phyloP scores from a whole-genome alignment of 202 grass and related monocot species.

The Dendrocalamus latiflorus region DNA sequence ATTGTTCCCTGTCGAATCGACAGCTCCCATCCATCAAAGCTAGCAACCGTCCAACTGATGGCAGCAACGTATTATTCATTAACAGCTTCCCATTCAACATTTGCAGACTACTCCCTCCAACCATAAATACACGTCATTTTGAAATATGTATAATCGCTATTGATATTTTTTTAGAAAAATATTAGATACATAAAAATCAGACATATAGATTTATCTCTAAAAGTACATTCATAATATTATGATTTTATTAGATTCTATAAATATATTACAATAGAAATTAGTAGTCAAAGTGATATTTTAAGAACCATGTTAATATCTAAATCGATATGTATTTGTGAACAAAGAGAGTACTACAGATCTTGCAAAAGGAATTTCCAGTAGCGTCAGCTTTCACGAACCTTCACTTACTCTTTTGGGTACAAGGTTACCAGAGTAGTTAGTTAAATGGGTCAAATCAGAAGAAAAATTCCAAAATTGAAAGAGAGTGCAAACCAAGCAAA shows the following conservation, averaged over 20 bases:
- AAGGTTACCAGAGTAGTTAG: background rate
- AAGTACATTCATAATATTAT: no score
- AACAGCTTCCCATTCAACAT: background rate
- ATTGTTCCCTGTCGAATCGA: background rate
- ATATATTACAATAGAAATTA: no score
- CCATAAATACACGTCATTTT: no score
- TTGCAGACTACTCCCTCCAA: background rate
- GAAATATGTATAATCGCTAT: no score
- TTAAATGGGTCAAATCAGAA: background rate
- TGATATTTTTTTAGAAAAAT: no score
- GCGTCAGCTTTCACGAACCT: background rate
- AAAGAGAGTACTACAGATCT: no score
- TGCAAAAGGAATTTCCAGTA: background rate
- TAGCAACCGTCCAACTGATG: background rate
- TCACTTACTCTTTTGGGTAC: background rate
- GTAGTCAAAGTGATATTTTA: no score
- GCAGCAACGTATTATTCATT: background rate
- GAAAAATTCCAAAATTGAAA: background rate
- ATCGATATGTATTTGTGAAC: no score
- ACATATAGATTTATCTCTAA: no score
- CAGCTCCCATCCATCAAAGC: background rate
- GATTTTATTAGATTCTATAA: no score
- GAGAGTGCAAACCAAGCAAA: background rate
- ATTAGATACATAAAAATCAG: no score
- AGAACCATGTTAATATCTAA: no score